Conservation (phyloP, 768 basidiomycete species). For the Leccinellum rugosiceps region DNA sequence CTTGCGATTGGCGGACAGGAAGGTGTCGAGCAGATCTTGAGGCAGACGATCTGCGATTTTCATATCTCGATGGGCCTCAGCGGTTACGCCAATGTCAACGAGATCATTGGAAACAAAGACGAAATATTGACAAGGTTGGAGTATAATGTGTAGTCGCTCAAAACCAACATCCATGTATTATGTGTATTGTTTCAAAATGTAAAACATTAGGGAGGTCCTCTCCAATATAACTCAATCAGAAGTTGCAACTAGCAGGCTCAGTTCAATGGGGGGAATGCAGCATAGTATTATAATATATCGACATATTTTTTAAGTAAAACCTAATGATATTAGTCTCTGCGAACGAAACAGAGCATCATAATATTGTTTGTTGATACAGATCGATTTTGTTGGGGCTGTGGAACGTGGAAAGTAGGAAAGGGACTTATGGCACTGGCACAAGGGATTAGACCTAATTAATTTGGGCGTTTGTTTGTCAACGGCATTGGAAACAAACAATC, state of each 20-base stretch:
- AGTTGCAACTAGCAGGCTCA: too few relatives aligned
- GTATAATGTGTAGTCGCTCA: conserved; percentile 15
- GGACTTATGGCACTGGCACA: too few relatives aligned
- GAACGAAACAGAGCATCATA: too few relatives aligned
- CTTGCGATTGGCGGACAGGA: conserved; percentile 65
- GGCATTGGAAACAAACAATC: conserved; percentile 18
- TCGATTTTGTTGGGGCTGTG: too few relatives aligned
- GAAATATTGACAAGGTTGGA: conserved; percentile 23
- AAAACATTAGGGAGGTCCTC: too few relatives aligned
- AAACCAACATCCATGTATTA: neutral
- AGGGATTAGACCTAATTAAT: too few relatives aligned
- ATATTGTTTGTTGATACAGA: too few relatives aligned
- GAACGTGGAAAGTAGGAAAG: too few relatives aligned
- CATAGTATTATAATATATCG: neutral
- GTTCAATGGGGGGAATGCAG: too few relatives aligned
- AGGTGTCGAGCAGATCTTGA: conserved; percentile 74
- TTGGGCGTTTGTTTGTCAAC: conserved; percentile 1
- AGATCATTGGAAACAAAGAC: conserved; percentile 55
- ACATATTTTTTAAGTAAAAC: too few relatives aligned
- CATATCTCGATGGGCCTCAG: conserved; percentile 61
- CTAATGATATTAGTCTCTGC: too few relatives aligned
- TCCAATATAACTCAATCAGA: too few relatives aligned
- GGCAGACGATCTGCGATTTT: conserved; percentile 63
- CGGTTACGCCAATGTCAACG: conserved; percentile 55
- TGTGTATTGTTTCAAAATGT: neutral